A percentile compares a stretch with the other conserved stretches of the same genome.
Conservation (phyloP, 805 yeast genomes). For the Candida ulmi region DNA sequence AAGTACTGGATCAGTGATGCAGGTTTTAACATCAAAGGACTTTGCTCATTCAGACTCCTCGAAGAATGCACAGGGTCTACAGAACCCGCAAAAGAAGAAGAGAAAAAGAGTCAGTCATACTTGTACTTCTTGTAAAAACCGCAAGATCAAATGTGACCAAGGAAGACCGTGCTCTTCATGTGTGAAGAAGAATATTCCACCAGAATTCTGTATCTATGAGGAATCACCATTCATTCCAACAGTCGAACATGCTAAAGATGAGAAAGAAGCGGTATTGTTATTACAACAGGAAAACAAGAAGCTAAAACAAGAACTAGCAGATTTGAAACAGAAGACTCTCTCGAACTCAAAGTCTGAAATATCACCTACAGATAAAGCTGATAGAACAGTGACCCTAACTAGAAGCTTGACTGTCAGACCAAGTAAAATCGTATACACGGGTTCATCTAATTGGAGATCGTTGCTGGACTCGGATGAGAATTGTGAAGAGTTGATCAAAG, state of each 20-base stretch:
- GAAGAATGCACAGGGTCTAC: no score
- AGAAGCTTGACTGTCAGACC: constrained; percentile 6
- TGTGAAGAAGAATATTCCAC: constrained; percentile 17
- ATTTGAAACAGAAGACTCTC: no score
- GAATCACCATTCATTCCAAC: constrained; percentile 25
- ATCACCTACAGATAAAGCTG: not conserved
- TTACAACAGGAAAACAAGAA: constrained; percentile 14
- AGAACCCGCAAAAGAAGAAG: constrained; percentile 7
- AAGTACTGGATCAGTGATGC: no score
- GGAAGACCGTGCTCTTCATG: constrained; percentile 21
- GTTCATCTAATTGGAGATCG: constrained; percentile 20
- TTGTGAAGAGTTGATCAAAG: constrained; percentile 6
- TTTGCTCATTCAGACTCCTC: no score
- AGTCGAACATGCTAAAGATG: constrained; percentile 10
- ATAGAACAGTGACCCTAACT: constrained; percentile 3
- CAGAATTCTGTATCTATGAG: constrained; percentile 20
- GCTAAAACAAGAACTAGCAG: constrained; percentile 12
- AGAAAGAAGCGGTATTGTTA: constrained; percentile 8
- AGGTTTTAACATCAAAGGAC: no score
- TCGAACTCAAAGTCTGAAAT: no score
- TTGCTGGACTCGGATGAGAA: constrained; percentile 3
- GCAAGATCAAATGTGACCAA: constrained; percentile 23
- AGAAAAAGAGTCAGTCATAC: constrained; percentile 13
- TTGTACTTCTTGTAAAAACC: constrained; percentile 17
- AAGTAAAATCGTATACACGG: constrained; percentile 13